Evolutionary conservation across 768 basidiomycete species (phyloP), one percentile per base, ranked within the genome.

Genomic region (Holtermannia corniformis): DNA sequence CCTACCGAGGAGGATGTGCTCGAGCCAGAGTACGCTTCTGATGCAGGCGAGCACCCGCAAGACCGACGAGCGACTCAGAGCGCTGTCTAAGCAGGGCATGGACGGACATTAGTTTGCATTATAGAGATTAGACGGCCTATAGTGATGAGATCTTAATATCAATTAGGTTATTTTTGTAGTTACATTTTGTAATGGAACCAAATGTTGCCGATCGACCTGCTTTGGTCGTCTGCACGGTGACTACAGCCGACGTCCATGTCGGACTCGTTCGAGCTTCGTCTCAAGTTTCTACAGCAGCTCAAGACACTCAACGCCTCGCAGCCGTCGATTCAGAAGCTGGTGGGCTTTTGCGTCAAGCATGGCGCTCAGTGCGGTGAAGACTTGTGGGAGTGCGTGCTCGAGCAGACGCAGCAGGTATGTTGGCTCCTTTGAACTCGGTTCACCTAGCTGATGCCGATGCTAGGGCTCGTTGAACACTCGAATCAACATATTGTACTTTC

Each of bases 401-500:
- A 93, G 67, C 87, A 92, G 74, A 88, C 84, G 58, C 82, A 86
- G 68, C 92, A 90, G 79, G 90, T 85, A 52, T 11, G 72, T 47
- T 4, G 22, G 41, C 54, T 44, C 21, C 13, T 44, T 21, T 44
- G 13, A 26, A 2, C 32, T 16, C 25, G 32, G 13, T 25, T 5
- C 28, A 40, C 4, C 14, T 7, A 13, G 10, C 47, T 2, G 25
- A 14, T 7, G 23, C 40, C 12, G 12, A 10, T 40, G 19, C 27
- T 7, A 87, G 86, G 88, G 86, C 47, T 82, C 85, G 0, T 81
- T 93, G 19, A 92, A 95, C 70, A 81, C 85, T 25, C 64, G 88
- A n/a, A 92, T 96, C 62, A 95, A 95, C 71, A 84, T 93, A 55
- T 76, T 95, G 0, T 89, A 93, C 70, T 83, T 92, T 66, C 80